Conservation (phyloP, 352 stramenopile species). For the Globisporangium barbulae region DNA sequence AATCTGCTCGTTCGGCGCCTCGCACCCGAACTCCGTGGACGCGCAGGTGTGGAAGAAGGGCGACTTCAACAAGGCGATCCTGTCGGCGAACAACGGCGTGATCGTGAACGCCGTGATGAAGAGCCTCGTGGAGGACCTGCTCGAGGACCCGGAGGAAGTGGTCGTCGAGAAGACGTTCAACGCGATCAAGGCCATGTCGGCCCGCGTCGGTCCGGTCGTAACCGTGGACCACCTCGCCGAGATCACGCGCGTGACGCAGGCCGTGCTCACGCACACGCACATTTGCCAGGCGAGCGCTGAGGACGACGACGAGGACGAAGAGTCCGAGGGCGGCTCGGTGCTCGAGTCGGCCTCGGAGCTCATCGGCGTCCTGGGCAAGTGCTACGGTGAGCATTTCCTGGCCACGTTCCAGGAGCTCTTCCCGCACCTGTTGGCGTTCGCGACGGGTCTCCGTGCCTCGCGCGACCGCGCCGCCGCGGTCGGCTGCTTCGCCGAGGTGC, state of each 20-base stretch:
- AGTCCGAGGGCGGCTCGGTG: conserved; percentile 92
- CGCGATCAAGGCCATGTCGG: conserved; percentile 94
- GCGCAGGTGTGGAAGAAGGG: conserved; percentile 82
- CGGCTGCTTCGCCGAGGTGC: conserved; percentile 94
- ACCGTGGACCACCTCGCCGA: conserved; percentile 81
- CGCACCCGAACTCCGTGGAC: conserved; percentile 76
- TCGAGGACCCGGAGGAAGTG: conserved; percentile 74
- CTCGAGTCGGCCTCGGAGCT: conserved; percentile 94
- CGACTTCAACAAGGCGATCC: conserved; percentile 74
- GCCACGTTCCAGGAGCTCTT: conserved; percentile 90
- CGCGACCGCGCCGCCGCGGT: conserved; percentile 93
- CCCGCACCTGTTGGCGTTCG: conserved; percentile 88
- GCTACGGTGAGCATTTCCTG: conserved; percentile 92
- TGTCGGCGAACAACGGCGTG: conserved; percentile 74
- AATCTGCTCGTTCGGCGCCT: conserved; percentile 82
- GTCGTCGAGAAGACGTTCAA: conserved; percentile 96
- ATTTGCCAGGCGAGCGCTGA: conserved; percentile 87
- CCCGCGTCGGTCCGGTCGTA: conserved; percentile 90
- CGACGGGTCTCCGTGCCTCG: conserved; percentile 86
- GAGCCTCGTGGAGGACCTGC: conserved; percentile 68
- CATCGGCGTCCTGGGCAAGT: conserved; percentile 91
- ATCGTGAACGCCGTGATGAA: conserved; percentile 81
- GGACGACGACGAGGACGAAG: conserved; percentile 90
- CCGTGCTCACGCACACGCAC: conserved; percentile 88
- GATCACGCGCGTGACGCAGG: conserved; percentile 84